Percentiles rank a stretch among this genome's conserved stretches.
Evolutionary conservation across 1,284 basidiomycete genomes (phyloP).

Genomic region (Anthracocystis setariae): DNA sequence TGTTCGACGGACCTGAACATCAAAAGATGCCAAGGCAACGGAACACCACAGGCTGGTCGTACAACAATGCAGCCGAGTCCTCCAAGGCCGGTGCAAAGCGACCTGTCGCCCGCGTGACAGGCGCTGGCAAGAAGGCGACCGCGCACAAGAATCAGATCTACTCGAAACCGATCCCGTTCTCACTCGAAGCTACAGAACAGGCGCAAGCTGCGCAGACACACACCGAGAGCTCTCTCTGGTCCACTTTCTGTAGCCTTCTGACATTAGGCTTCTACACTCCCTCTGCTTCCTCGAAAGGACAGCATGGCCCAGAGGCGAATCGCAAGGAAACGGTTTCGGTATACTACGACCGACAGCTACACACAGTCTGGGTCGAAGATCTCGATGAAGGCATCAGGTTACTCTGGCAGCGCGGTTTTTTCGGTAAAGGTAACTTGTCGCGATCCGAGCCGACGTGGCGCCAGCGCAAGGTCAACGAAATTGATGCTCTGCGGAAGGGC

Average conservation of each 20-base stretch:
- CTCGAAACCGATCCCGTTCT: constrained; percentile 49
- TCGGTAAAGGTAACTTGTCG: constrained; percentile 93
- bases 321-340: constrained; percentile 32
- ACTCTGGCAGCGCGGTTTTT: constrained; percentile 92
- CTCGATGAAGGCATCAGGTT: constrained; percentile 63
- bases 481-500: constrained; percentile 69
- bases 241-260: constrained; percentile 13
- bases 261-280: constrained; percentile 31
- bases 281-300: not conserved
- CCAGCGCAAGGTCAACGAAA: constrained; percentile 67
- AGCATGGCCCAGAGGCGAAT: not conserved
- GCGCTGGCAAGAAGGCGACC: constrained; percentile 59
- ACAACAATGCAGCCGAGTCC: constrained; percentile 40
- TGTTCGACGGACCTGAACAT: not conserved
- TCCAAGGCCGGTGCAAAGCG: constrained; percentile 20
- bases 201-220: not conserved
- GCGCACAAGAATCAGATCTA: constrained; percentile 54
- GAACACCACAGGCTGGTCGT: constrained; percentile 47
- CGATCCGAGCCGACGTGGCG: constrained; percentile 93
- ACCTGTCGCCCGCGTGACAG: constrained; percentile 25
- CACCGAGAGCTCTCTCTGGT: constrained; percentile 19
- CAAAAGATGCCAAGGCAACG: constrained; percentile 35
- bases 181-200: constrained; percentile 10
- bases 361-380: constrained; percentile 59
- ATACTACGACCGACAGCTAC: constrained; percentile 43